Evolutionary conservation across 1,284 basidiomycete species (phyloP).

Genomic region (Trichosporon coremiiforme): DNA sequence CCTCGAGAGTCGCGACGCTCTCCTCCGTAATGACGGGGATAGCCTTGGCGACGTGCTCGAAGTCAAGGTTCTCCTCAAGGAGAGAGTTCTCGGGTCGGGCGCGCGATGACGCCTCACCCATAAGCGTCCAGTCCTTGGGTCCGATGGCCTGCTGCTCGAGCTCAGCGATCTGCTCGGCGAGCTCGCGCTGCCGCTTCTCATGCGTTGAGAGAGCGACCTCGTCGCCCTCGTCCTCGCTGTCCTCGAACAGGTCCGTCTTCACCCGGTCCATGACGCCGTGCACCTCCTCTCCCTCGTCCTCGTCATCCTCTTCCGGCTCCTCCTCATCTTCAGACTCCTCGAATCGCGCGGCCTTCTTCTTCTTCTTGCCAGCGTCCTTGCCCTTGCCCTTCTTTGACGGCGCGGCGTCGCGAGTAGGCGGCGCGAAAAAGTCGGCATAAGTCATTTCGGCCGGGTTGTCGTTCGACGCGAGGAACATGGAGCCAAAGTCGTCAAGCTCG

Average conservation of each 20-base stretch:
- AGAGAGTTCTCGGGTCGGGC: conserved; percentile 87
- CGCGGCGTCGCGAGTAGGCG: conserved; percentile 44
- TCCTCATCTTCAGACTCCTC: conserved; percentile 46
- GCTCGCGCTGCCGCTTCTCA: conserved; percentile 59
- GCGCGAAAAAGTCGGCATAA: conserved; percentile 66
- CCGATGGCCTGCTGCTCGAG: conserved; percentile 62
- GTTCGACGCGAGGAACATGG: conserved; percentile 53
- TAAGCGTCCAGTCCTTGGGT: conserved; percentile 82
- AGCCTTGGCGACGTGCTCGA: conserved; percentile 82
- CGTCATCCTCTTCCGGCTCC: conserved; percentile 21
- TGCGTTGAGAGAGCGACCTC: conserved; percentile 58
- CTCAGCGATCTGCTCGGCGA: conserved; percentile 61
- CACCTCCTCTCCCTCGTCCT: conserved; percentile 33
- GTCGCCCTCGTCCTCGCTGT: conserved; percentile 58
- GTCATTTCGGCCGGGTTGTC: conserved; percentile 55
- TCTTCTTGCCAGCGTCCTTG: conserved; percentile 44
- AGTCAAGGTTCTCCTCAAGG: conserved; percentile 92
- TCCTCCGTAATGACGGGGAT: conserved; percentile 91
- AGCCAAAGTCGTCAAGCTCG: conserved; percentile 55
- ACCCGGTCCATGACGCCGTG: conserved; percentile 58
- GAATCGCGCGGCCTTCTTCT: conserved; percentile 51
- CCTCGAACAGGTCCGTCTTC: conserved; percentile 61
- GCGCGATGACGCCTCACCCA: conserved; percentile 84
- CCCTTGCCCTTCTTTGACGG: conserved; percentile 40
- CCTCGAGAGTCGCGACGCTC: conserved; percentile 78